These are phyloP conservation scores for Kodamaea laetipori DNA, from an alignment of 805 yeast species.

Conservation along the genomic window DNA sequence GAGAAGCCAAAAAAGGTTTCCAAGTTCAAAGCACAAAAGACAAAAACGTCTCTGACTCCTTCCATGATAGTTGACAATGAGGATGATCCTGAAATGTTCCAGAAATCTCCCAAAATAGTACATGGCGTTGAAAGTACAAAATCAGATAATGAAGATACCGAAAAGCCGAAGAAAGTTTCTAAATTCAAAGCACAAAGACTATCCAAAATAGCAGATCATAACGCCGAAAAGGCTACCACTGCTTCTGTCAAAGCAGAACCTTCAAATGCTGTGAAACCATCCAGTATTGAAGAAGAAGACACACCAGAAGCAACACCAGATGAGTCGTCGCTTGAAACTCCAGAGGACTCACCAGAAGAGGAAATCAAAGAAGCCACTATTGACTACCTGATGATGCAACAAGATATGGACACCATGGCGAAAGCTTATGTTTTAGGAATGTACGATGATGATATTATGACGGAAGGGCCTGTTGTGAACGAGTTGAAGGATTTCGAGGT, in stretches of 20 bases:
- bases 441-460: conserved; percentile 60
- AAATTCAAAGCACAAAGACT: conserved; percentile 7
- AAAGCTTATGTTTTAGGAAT: conserved; percentile 60
- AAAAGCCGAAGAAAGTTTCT: conserved; percentile 6
- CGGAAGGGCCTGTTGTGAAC: conserved; percentile 58
- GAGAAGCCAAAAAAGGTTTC: conserved; percentile 13
- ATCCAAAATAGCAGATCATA: no score
- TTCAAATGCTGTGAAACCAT: no score
- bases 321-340: conserved; percentile 1
- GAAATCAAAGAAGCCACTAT: conserved; percentile 28
- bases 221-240: neutral
- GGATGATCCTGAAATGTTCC: neutral
- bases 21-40: conserved; percentile 14
- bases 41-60: neutral
- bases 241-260: no score
- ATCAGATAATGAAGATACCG: neutral
- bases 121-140: no score
- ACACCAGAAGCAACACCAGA: conserved; percentile 1
- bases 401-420: conserved; percentile 58
- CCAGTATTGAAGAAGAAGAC: neutral
- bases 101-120: neutral
- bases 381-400: conserved; percentile 43
- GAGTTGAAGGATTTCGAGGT: conserved; percentile 54
- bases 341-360: conserved; percentile 1
- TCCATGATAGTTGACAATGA: neutral